Evolutionary conservation across 140 eudicot genomes (phyloP), one percentile per base, ranked within the genome.

Genomic region (Erigeron philadelphicus): DNA sequence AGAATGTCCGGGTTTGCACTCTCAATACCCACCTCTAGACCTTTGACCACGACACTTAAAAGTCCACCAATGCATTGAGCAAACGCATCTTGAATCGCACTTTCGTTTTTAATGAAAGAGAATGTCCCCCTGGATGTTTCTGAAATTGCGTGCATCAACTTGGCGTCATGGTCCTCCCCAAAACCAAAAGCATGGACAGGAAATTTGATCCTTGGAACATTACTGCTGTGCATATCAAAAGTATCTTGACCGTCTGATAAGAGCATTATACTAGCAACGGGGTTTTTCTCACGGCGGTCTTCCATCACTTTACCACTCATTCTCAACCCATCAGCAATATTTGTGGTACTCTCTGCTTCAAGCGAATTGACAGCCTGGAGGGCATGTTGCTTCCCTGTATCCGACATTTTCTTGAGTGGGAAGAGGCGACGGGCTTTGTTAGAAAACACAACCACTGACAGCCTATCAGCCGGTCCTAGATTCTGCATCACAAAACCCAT

Each of bases 1-100:
- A 53, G 18, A 56, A 83, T 61, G 2, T 64, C 64, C 13, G 82
- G 74, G 49, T 87, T 72, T 9, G 68, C 76, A 59, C 88, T 74
- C 76, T 85, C 94, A 15, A 90, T 70, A 5, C 61, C 67, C 61
- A 90, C 81, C 7, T 63, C 84, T 23, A 87, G 72, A 21, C 83
- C 94, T 83, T 90, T 85, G 59, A 90, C 95, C 69, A 87, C 93
- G 35, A 90, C 97, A 57, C 95, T 90, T 73, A 90, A 56, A 81
- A 90, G 94, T 42, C 97, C 97, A 8, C 95, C 95, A 2, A 90
- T 87, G 85, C 97, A 90, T 75, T 90, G 95, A 15, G 97, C 95
- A 78, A 90, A 87, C 0, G 95, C 95, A 66, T 90, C 95, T 79
- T 90, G 97, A 68, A 90, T 90, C 47, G 80, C 86, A 19, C 93